Evolutionary conservation across 805 yeast species (phyloP).

Genomic region (Metschnikowia baotianmanensis): DNA sequence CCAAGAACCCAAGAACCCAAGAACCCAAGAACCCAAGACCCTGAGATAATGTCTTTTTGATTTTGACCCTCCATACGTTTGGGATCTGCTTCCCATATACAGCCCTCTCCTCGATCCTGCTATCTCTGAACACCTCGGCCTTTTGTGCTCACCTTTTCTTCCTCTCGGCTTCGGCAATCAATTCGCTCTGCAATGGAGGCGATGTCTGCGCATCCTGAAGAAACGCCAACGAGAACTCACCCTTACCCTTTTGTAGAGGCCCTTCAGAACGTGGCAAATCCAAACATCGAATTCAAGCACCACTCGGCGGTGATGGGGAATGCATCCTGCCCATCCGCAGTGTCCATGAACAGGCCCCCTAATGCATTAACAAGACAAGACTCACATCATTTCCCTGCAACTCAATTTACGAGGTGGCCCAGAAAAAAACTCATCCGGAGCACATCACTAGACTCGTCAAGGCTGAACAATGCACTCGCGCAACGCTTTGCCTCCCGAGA

Average conservation of each 20-base stretch:
- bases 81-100: no score
- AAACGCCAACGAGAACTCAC: constrained; percentile 95
- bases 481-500: no score
- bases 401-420: no score
- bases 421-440: no score
- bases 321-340: constrained; percentile 92
- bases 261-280: constrained; percentile 91
- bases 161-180: constrained; percentile 73
- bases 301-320: constrained; percentile 93
- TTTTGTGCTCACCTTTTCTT: constrained; percentile 21
- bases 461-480: no score
- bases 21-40: no score
- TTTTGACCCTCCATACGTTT: no score
- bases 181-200: constrained; percentile 84
- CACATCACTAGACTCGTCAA: no score
- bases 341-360: constrained; percentile 88
- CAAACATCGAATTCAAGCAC: constrained; percentile 94
- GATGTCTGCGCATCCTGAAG: constrained; percentile 88
- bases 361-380: constrained; percentile 83
- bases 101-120: no score
- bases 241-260: constrained; percentile 98
- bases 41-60: no score
- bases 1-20: no score
- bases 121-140: no score
- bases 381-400: constrained; percentile 95